A percentile compares a stretch with the other conserved stretches of the same genome.
Evolutionary conservation across 208 protist species (phyloP).

Genomic region (Trypanosomatidae sp.): DNA sequence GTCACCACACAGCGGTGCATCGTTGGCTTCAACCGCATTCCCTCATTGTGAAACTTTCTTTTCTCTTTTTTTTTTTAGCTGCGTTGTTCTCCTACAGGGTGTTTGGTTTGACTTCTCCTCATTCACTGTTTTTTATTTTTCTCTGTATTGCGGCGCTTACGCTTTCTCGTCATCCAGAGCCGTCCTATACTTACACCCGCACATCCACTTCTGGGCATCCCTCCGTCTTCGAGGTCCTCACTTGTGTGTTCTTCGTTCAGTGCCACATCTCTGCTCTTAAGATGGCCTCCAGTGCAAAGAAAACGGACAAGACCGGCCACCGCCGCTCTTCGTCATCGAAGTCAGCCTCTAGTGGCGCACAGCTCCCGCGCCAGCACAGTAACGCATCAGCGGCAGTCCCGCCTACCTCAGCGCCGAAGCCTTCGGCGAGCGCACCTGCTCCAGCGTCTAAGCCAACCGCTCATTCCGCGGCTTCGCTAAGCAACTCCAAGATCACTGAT

Average conservation of each 20-base stretch:
- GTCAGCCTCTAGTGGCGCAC: neutral
- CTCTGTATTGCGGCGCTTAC: neutral
- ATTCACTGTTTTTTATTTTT: no score
- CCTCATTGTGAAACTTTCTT: neutral
- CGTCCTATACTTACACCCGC: neutral
- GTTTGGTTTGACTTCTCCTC: no score
- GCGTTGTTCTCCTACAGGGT: neutral
- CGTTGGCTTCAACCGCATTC: neutral
- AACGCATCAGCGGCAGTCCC: neutral
- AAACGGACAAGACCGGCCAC: conserved; percentile 19
- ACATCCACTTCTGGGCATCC: neutral
- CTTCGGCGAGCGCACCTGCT: neutral
- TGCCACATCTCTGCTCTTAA: neutral
- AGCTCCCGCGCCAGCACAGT: neutral
- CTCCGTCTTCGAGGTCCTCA: neutral
- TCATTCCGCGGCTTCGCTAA: neutral
- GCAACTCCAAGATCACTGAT: neutral
- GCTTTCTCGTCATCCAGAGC: neutral
- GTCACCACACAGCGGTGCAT: neutral
- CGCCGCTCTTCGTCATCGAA: conserved; percentile 12
- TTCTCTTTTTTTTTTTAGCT: neutral
- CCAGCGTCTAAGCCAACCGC: neutral
- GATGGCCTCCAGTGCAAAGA: conserved; percentile 15
- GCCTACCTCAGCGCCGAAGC: neutral
- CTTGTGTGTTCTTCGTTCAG: no score